These are phyloP conservation scores for Nothopassalora personata DNA, from an alignment of 2,329 filamentous ascomycete genomes.

Conservation along the genomic window DNA sequence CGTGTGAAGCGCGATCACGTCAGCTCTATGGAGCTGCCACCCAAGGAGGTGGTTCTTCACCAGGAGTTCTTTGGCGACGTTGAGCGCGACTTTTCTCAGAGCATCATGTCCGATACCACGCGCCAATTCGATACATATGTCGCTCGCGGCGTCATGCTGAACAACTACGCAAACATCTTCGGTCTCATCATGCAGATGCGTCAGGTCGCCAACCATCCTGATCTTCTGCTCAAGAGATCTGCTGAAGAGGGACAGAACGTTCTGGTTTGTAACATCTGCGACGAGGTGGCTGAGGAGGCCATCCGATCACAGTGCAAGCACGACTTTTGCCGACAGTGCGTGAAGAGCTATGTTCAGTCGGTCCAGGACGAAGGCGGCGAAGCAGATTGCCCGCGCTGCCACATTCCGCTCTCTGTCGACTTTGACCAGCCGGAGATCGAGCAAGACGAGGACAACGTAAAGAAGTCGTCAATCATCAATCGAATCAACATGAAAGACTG, in stretches of 20 bases:
- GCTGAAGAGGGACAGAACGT: constrained; percentile 82
- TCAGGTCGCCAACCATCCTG: constrained; percentile 93
- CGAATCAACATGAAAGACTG: constrained; percentile 98
- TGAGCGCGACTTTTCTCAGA: constrained; percentile 89
- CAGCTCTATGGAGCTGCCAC: constrained; percentile 89
- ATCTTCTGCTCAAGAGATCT: constrained; percentile 86
- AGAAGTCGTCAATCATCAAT: constrained; percentile 97
- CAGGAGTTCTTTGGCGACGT: constrained; percentile 96
- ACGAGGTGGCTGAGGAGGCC: constrained; percentile 91
- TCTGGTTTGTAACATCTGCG: constrained; percentile 88
- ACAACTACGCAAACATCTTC: constrained; percentile 99
- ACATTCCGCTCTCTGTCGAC: constrained; percentile 84
- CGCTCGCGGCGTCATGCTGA: constrained; percentile 81
- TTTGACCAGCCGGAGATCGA: constrained; percentile 93
- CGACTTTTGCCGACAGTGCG: constrained; percentile 81
- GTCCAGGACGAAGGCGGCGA: constrained; percentile 58
- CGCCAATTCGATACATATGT: constrained; percentile 95
- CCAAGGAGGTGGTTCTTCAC: constrained; percentile 87
- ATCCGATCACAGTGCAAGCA: constrained; percentile 89
- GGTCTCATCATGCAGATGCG: constrained; percentile 99
- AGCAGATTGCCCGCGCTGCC: constrained; percentile 80
- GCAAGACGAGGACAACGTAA: constrained; percentile 78
- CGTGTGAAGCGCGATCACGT: constrained; percentile 92
- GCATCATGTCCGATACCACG: constrained; percentile 87
- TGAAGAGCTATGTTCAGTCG: constrained; percentile 72